phyloP scores from a whole-genome alignment of 2,329 filamentous ascomycete species.

The Onygenales sp. region DNA sequence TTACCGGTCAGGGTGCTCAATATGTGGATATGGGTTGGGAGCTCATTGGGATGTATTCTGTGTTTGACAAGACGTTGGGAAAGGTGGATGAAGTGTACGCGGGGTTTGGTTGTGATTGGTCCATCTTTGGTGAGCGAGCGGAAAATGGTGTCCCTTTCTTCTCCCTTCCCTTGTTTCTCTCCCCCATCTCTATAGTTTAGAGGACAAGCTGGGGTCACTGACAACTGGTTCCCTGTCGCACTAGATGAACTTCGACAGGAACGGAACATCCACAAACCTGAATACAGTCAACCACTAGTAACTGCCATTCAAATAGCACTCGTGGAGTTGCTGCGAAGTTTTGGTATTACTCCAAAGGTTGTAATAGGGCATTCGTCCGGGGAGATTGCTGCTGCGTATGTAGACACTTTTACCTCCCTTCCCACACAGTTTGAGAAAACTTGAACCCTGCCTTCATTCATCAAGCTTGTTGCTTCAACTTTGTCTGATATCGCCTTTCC shows the following conservation, averaged over 20 bases:
- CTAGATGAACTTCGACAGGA: conserved; percentile 4
- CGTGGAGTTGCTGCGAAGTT: conserved; percentile 13
- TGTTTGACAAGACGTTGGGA: background rate
- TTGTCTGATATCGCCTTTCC: background rate
- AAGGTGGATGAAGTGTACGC: background rate
- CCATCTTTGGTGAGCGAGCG: background rate
- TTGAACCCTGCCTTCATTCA: background rate
- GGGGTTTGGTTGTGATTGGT: background rate
- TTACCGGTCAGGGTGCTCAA: conserved; percentile 15
- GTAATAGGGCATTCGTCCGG: conserved; percentile 19
- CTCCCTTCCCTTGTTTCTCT: background rate
- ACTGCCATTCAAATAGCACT: conserved; percentile 15
- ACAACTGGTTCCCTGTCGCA: background rate
- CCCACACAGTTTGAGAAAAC: background rate
- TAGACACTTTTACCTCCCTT: conserved; percentile 10
- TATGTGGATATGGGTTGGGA: conserved; percentile 13
- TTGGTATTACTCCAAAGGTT: conserved; percentile 7
- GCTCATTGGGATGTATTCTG: conserved; percentile 4
- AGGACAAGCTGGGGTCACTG: background rate
- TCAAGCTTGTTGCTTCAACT: background rate
- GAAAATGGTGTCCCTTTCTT: background rate
- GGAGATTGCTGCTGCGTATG: conserved; percentile 19
- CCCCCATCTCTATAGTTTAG: background rate
- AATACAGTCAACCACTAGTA: conserved; percentile 11
- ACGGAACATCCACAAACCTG: conserved; percentile 16